Conservation (phyloP, 2,329 filamentous ascomycete species). For the Triangularia setosa region DNA sequence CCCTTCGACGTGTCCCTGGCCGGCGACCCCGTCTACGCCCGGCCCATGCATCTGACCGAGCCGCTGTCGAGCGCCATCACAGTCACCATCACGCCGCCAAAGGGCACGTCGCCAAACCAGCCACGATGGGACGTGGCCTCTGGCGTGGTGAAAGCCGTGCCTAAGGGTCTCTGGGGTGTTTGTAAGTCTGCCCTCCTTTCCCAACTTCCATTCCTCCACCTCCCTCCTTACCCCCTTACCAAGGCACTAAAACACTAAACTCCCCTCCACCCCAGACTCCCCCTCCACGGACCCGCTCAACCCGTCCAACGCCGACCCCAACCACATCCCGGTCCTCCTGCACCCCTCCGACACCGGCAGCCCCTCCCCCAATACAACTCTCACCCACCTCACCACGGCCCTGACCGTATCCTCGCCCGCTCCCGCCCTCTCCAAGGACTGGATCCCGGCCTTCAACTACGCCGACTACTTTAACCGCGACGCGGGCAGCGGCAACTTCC, state of each 20-base stretch:
- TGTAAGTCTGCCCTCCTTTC: background rate
- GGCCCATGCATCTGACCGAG: conserved; percentile 3
- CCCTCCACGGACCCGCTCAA: background rate
- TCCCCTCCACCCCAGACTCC: background rate
- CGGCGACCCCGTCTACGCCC: background rate
- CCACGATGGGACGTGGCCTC: no score
- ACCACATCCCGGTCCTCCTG: background rate
- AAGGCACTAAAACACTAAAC: background rate
- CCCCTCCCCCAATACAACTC: background rate
- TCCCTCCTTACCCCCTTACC: background rate
- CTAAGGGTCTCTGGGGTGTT: background rate
- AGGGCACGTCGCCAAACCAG: no score
- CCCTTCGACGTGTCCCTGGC: background rate
- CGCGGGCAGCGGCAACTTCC: background rate
- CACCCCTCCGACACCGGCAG: background rate
- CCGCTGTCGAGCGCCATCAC: background rate
- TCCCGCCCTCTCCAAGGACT: background rate
- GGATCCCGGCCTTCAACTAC: background rate
- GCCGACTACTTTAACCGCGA: background rate
- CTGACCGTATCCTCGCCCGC: background rate
- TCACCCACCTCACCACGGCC: background rate
- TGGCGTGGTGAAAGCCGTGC: background rate
- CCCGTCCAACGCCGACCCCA: background rate
- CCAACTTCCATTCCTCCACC: no score
- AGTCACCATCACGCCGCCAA: background rate